A percentile compares a stretch with the other conserved stretches of the same genome.
phyloP scores from a whole-genome alignment of 1,139 yeast genomes.

The Kluyveromyces marxianus region DNA sequence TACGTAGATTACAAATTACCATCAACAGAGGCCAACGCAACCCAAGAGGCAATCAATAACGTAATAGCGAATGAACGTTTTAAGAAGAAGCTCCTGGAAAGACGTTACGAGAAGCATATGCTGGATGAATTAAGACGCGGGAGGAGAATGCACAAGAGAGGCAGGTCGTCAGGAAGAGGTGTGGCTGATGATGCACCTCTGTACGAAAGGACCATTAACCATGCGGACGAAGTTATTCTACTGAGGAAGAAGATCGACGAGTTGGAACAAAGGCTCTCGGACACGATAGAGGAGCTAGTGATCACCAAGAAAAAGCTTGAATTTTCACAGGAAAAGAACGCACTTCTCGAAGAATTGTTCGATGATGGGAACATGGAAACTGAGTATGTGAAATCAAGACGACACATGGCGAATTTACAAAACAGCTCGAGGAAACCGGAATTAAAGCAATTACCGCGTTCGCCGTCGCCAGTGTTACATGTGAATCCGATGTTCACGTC shows the following conservation, averaged over 20 bases:
- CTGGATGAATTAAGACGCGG: constrained; percentile 20
- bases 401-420: constrained; percentile 27
- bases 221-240: constrained; percentile 16
- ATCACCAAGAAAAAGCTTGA: constrained; percentile 54
- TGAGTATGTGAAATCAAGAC: constrained; percentile 27
- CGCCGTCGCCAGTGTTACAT: constrained; percentile 29
- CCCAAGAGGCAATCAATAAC: constrained; percentile 13
- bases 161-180: constrained; percentile 14
- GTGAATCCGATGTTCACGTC: constrained; percentile 30
- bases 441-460: constrained; percentile 15
- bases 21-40: constrained; percentile 8
- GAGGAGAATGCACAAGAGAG: constrained; percentile 14
- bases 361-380: constrained; percentile 30
- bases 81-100: constrained; percentile 21
- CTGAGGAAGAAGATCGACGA: constrained; percentile 38
- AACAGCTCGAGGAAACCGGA: constrained; percentile 21
- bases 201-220: neutral
- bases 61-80: constrained; percentile 24
- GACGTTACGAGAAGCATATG: constrained; percentile 23
- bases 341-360: constrained; percentile 22
- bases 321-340: constrained; percentile 30
- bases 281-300: constrained; percentile 58
- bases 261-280: constrained; percentile 48
- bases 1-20: constrained; percentile 15
- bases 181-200: neutral